A percentile compares a stretch with the other conserved stretches of the same genome.
phyloP scores from a whole-genome alignment of 176 grass and related monocot species.

The Eragrostis nindensis region DNA sequence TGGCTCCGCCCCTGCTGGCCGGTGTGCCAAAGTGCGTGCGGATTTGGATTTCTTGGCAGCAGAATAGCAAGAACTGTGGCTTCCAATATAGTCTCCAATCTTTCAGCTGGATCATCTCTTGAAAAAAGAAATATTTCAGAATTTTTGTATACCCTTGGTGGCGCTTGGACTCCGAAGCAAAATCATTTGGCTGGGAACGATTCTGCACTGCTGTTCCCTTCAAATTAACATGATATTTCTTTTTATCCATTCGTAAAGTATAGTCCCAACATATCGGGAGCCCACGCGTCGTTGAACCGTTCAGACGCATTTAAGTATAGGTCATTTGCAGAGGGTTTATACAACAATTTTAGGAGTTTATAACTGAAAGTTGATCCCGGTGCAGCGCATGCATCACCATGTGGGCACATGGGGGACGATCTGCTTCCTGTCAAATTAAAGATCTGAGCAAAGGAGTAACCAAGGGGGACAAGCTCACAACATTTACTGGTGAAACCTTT shows the following conservation, averaged over 20 bases:
- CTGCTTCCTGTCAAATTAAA: background rate
- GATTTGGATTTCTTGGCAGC: background rate
- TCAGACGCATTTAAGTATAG: background rate
- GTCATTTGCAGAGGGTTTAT: background rate
- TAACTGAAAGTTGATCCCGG: background rate
- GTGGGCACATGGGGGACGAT: conserved; percentile 8
- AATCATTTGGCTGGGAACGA: background rate
- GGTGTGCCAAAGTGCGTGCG: too few species aligned
- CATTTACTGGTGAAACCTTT: background rate
- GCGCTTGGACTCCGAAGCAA: background rate
- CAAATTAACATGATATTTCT: background rate
- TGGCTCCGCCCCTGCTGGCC: too few species aligned
- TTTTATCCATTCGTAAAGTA: background rate
- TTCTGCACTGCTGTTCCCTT: background rate
- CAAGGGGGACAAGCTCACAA: background rate
- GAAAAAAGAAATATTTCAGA: background rate
- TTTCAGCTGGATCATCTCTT: background rate
- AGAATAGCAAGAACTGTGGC: too few species aligned
- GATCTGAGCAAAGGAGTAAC: background rate
- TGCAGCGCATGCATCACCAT: background rate
- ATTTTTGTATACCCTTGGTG: background rate
- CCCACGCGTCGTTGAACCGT: background rate
- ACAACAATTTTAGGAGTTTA: background rate
- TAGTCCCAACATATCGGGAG: background rate
- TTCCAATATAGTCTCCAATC: background rate